Base-by-base conservation (phyloP, 2,329 filamentous ascomycete species). In the Anisogramma anomala region DNA sequence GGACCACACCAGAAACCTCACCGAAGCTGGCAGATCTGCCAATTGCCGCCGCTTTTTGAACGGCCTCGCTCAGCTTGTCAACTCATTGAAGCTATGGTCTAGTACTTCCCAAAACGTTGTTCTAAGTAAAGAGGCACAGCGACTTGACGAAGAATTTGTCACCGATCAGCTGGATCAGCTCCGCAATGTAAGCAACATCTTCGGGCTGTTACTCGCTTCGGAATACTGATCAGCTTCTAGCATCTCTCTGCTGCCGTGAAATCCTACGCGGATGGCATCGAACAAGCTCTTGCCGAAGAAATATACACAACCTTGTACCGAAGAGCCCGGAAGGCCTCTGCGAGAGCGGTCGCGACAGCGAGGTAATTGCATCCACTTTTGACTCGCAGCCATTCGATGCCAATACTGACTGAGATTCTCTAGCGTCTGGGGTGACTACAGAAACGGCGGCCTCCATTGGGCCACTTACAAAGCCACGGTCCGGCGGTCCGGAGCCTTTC, bases 1-100 rank as follows among this genome's bases (percentile, higher is more conserved):
- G 50, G 59, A 59, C 0, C 76, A 82, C 48, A 78, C 74, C 39
- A 69, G 67, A 44, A 68, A 68, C 31, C 58, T 80, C 3, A 79
- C 77, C 3, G 22, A 38, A 11, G 22, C 15, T 13, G 47, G 47
- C 9, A 52, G 56, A 19, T 55, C 61, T 5, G 60, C 59, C 4
- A 61, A 57, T 14, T 69, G 63, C 36, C 63, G 62, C 7, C 56
- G 53, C 1, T 77, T 77, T 45, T 56, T 81, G 3, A 70, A 68
- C 9, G 64, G 61, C 22, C 39, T 78, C 3, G 63, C 58, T 31
- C 66, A 70, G 44, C 51, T 76, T 0, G 44, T 77, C 3, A 71
- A 67, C 22, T 75, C 72, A 0, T 56, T 80, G 37, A 61, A 54
- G 49, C 54, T 72, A 2, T 34, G 49, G n/a, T 56, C 19, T 65